These are phyloP conservation scores for Fraxinus baroniana DNA, from an alignment of 305 asterid species.

Conservation along the genomic window DNA sequence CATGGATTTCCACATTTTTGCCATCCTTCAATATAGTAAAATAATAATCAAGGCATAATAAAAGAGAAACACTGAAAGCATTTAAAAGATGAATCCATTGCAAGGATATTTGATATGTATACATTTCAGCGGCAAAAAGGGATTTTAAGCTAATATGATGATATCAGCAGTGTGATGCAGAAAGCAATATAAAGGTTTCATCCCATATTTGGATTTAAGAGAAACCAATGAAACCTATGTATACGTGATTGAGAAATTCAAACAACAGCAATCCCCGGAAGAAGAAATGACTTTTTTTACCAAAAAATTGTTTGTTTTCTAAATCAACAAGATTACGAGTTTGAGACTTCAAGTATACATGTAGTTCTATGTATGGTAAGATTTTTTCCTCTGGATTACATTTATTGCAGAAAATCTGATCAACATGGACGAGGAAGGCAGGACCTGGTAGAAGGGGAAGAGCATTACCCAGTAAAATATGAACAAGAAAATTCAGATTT, in stretches of 20 bases:
- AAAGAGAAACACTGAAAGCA: background rate
- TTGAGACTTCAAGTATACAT: background rate
- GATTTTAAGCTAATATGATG: background rate
- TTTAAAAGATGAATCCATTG: background rate
- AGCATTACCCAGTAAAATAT: background rate
- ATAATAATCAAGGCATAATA: background rate
- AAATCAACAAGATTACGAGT: background rate
- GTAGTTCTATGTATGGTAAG: background rate
- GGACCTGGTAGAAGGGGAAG: background rate
- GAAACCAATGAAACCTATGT: background rate
- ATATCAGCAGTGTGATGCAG: background rate
- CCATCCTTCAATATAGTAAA: slow-evolving; percentile 59
- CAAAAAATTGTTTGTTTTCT: background rate
- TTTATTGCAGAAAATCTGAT: background rate
- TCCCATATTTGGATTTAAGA: background rate
- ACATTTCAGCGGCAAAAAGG: background rate
- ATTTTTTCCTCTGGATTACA: background rate
- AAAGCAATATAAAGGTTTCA: background rate
- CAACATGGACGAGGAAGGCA: background rate
- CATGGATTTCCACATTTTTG: slow-evolving; percentile 86
- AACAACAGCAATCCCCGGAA: background rate
- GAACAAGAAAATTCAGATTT: background rate
- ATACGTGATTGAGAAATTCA: background rate
- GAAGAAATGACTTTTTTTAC: background rate
- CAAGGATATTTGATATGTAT: background rate